Evolutionary conservation across 2,329 filamentous ascomycete species (phyloP).

Genomic region (Zelopaecilomyces penicillatus): DNA sequence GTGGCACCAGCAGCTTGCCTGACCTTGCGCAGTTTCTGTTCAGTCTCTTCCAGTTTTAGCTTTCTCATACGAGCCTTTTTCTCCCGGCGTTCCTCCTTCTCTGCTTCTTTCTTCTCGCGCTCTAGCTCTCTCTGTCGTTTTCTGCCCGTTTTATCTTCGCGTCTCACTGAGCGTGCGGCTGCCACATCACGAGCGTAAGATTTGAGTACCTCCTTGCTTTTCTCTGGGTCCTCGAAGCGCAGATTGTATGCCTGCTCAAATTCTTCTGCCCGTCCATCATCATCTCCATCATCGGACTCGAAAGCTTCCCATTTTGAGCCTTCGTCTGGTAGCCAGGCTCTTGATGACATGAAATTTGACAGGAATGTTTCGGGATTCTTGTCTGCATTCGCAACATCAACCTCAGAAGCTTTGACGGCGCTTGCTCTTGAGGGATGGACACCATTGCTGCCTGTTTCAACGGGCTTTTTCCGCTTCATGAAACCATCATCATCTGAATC

Average conservation of each 20-base stretch:
- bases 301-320: constrained; percentile 67
- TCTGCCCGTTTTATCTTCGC: constrained; percentile 70
- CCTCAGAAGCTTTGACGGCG: constrained; percentile 41
- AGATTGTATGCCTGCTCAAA: constrained; percentile 94
- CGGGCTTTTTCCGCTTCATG: constrained; percentile 60
- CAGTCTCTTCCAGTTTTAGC: constrained; percentile 83
- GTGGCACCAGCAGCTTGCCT: constrained; percentile 78
- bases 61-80: constrained; percentile 79
- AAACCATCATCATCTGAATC: constrained; percentile 55
- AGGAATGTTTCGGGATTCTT: constrained; percentile 86
- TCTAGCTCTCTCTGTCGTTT: constrained; percentile 74
- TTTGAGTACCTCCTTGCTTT: constrained; percentile 77
- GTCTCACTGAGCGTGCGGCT: constrained; percentile 72
- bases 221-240: constrained; percentile 85
- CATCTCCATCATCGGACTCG: constrained; percentile 89
- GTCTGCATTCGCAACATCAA: constrained; percentile 68
- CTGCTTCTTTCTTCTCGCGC: constrained; percentile 66
- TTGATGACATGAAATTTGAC: constrained; percentile 89
- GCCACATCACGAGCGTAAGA: constrained; percentile 85
- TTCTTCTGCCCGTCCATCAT: constrained; percentile 67
- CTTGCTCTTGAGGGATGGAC: constrained; percentile 48
- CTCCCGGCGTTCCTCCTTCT: constrained; percentile 65
- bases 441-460: constrained; percentile 30
- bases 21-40: constrained; percentile 79
- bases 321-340: constrained; percentile 74